Evolutionary conservation across 257 asterid genomes (phyloP), one percentile per base, ranked within the genome.

Genomic region (Pogostemon cablin): DNA sequence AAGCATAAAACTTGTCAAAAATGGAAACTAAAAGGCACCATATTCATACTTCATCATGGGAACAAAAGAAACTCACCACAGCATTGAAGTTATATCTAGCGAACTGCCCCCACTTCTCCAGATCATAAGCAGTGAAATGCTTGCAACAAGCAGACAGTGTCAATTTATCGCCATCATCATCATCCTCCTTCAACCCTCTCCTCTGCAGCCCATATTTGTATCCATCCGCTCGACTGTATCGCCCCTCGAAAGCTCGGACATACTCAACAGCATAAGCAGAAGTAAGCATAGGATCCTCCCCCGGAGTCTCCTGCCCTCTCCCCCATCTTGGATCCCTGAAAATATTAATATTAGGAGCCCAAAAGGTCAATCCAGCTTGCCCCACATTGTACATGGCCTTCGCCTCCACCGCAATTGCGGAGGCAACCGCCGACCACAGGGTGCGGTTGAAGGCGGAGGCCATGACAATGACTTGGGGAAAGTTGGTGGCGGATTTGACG

Each of bases 271-370:
- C 89, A 66, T 75, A 93, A 56, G 86, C 88, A 48, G 96, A 83
- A 5, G 78, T 76, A 44, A 89, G 82, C 91, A 87, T 74, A 3
- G 97, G 98, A 71, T 93, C 98, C 84, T 93, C 98, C 78, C 98
- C 98, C 1, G 96, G 95, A 3, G 98, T 93, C 83, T 93, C 98
- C 81, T 87, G 96, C 10, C 98, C 98, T 62, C 98, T 86, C 52
- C 97, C 98, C 98, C 98, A 93, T 73, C 98, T 88, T 15, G 97
- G 98, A 38, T 93, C 98, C 77, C 92, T 84, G 70, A 93, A 93
- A 17, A 93, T 65, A 63, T 93, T 93, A 54, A 93, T 83, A 79
- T 90, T 90, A 50, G 98, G 98, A 8, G 98, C 98, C 95, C 95
- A 93, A 72, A 78, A 93, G 4, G 97, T 93, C 82, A 93, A 64